Evolutionary conservation across 1,139 yeast species (phyloP), one percentile per base, ranked within the genome.

Genomic region (Spathaspora sp.): DNA sequence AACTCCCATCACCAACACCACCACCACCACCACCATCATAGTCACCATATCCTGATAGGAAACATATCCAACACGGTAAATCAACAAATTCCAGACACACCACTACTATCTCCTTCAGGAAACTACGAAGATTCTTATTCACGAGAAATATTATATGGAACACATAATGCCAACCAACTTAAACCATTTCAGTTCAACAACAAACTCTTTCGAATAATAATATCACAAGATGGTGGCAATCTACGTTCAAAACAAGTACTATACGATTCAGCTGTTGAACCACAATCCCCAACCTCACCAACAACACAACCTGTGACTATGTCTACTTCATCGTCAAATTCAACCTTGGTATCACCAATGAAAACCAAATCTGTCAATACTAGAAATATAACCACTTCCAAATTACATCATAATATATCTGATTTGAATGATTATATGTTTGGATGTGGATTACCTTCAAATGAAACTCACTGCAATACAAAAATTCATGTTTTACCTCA

Each of bases 361-460:
- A 37, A 37, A 20, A 25, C 48, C 29, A 41, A 37, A 33, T 18
- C 41, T 17, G 20, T 27, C 36, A n/a, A 24, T 39, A 20, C 54
- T 27, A 51, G 58, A 44, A 51, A 49, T 38, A 52, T 59, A 36
- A 34, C 56, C 11, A 47, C 60, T 2, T 58, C 67, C 33, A 68
- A 67, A 43, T 48, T 67, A 2, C 65, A 68, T 50, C 82, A 79
- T 52, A 68, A 72, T 31, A 53, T 63, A 9, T 64, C 65, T 46
- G 84, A 80, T 49, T 56, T 80, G 33, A 70, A 76, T 41, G 76
- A 76, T 49, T 77, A 71, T 53, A 76, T 79, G 78, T 80, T 79
- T 59, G 85, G 85, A 5, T 76, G 80, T 49, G 84, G 84, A 0
- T 59, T 80, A 31, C 81, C 82, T 11, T 64, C 77, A 5, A 76